Conservation (phyloP, 2,329 filamentous ascomycete genomes). For the Curvularia hawaiiensis region DNA sequence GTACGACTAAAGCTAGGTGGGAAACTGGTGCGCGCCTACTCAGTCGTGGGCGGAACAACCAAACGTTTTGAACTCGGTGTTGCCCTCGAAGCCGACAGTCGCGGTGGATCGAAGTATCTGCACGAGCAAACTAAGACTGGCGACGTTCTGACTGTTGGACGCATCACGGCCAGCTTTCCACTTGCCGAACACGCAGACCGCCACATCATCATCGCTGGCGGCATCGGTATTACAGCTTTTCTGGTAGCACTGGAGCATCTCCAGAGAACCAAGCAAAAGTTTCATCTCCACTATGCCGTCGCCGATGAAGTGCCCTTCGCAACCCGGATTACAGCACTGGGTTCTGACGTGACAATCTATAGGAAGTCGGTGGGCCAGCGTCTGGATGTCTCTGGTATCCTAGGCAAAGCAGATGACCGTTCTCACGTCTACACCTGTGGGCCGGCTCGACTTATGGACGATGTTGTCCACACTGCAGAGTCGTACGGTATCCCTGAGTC, state of each 20-base stretch:
- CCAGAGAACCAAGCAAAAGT: constrained; percentile 43
- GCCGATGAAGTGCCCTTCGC: constrained; percentile 60
- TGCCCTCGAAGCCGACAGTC: constrained; percentile 59
- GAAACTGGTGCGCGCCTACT: constrained; percentile 64
- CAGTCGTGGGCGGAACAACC: constrained; percentile 59
- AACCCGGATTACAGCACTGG: constrained; percentile 53
- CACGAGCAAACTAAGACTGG: constrained; percentile 57
- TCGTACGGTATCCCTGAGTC: constrained; percentile 52
- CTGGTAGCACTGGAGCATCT: constrained; percentile 54
- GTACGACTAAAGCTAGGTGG: constrained; percentile 62
- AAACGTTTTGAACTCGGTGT: constrained; percentile 63
- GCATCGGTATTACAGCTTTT: constrained; percentile 71
- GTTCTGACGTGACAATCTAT: constrained; percentile 57
- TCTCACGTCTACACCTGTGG: constrained; percentile 67
- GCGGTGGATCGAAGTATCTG: constrained; percentile 66
- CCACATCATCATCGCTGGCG: constrained; percentile 68
- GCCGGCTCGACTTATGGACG: constrained; percentile 62
- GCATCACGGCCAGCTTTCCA: constrained; percentile 58
- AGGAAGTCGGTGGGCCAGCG: constrained; percentile 57
- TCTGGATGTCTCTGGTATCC: constrained; percentile 57
- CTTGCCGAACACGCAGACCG: constrained; percentile 56
- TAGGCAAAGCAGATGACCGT: constrained; percentile 57
- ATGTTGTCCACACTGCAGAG: constrained; percentile 51
- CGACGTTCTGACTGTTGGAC: constrained; percentile 57
- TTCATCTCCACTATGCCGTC: constrained; percentile 64